These are phyloP conservation scores for Corymbia citriodora DNA, from an alignment of 441 rosid genomes.

Conservation along the genomic window DNA sequence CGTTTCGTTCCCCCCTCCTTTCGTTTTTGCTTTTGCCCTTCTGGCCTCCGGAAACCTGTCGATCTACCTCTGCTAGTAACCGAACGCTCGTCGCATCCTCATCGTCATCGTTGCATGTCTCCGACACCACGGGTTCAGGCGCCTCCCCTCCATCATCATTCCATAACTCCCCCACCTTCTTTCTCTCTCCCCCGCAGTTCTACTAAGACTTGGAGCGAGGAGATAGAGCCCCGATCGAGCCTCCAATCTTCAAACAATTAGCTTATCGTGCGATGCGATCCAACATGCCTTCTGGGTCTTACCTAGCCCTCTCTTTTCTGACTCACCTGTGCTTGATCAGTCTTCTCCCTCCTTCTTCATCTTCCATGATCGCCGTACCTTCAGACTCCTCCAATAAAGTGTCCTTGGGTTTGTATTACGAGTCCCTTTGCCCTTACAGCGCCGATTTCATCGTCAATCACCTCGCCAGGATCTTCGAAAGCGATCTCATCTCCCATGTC, in stretches of 20 bases:
- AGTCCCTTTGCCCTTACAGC: slow-evolving; percentile 76
- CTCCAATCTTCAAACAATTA: background rate
- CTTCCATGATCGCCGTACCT: slow-evolving; percentile 12
- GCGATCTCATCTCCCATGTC: slow-evolving; percentile 55
- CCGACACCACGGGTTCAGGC: background rate
- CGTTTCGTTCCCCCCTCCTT: background rate
- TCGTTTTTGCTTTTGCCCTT: background rate
- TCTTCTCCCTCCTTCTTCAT: slow-evolving; percentile 7
- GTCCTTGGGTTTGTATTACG: slow-evolving; percentile 59
- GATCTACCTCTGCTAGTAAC: background rate
- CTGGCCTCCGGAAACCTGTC: background rate
- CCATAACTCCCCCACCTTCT: no score
- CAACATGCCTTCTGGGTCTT: background rate
- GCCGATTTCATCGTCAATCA: slow-evolving; percentile 59
- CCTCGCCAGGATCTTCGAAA: slow-evolving; percentile 40
- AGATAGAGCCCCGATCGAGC: background rate
- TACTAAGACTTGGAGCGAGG: background rate
- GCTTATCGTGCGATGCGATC: background rate
- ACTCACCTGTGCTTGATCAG: slow-evolving; percentile 7
- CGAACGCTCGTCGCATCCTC: background rate
- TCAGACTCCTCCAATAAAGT: slow-evolving; percentile 32
- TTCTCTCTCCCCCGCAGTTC: background rate
- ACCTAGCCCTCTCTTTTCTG: background rate
- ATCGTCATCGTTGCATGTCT: background rate
- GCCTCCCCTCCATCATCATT: no score